phyloP scores from a whole-genome alignment of 129 eudicot species.

The Logfia minima region DNA sequence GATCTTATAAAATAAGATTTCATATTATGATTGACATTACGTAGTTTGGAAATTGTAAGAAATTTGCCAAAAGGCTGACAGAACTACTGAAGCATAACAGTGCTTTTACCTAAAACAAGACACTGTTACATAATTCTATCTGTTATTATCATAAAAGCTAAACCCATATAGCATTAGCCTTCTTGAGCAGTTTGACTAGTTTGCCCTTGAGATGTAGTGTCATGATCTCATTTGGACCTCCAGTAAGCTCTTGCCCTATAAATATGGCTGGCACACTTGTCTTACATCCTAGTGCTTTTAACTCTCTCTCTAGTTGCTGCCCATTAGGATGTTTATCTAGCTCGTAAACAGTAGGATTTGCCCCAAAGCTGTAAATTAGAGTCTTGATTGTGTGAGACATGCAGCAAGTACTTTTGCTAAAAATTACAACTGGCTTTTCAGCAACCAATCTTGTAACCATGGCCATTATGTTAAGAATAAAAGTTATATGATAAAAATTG shows the following conservation, averaged over 20 bases:
- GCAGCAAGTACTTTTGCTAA: conserved; percentile 56
- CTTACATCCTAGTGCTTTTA: conserved; percentile 40
- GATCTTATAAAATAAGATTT: not conserved
- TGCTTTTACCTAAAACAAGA: conserved; percentile 17
- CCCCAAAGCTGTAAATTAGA: conserved; percentile 57
- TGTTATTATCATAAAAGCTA: conserved; percentile 11
- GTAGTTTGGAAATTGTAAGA: conserved; percentile 4
- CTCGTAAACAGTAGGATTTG: conserved; percentile 51
- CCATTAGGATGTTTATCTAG: conserved; percentile 55
- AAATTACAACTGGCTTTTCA: conserved; percentile 38
- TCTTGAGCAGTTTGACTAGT: conserved; percentile 54
- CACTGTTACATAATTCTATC: conserved; percentile 10
- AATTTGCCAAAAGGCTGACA: conserved; percentile 23
- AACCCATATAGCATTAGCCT: conserved; percentile 50
- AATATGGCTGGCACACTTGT: conserved; percentile 50
- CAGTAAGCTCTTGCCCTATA: conserved; percentile 45
- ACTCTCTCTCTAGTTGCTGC: conserved; percentile 47
- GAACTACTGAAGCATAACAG: conserved; percentile 19
- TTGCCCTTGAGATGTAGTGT: conserved; percentile 45
- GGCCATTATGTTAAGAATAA: conserved; percentile 32
- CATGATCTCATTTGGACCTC: conserved; percentile 50
- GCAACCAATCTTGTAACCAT: conserved; percentile 28
- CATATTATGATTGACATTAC: conserved; percentile 21
- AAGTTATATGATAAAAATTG: not conserved
- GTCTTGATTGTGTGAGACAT: conserved; percentile 48